Percentiles rank a stretch among this genome's conserved stretches.
Conservation (phyloP, 2,329 filamentous ascomycete genomes). For the Xylariaceae sp. region DNA sequence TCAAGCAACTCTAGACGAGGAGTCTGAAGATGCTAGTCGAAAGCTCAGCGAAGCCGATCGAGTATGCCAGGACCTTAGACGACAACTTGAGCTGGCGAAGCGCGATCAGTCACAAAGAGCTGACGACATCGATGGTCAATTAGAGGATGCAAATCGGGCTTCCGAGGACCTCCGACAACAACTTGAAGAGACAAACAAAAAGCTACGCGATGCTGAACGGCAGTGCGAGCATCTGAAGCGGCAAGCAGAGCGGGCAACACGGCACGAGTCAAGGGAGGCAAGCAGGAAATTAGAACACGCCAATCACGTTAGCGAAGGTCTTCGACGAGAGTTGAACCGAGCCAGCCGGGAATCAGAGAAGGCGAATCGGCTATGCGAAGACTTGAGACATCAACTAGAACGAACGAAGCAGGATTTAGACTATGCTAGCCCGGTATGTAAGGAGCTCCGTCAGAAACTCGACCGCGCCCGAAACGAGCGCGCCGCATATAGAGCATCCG, state of each 20-base stretch:
- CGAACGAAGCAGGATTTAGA: constrained; percentile 29
- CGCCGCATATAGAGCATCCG: constrained; percentile 55
- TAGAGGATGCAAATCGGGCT: constrained; percentile 31
- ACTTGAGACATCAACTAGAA: constrained; percentile 36
- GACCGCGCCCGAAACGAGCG: constrained; percentile 70
- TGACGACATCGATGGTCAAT: constrained; percentile 23
- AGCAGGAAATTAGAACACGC: constrained; percentile 54
- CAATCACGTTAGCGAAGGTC: constrained; percentile 26
- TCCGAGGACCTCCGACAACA: constrained; percentile 42
- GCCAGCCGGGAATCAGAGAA: constrained; percentile 54
- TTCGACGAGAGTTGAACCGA: constrained; percentile 33
- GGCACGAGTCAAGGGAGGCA: constrained; percentile 31
- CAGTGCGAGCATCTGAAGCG: constrained; percentile 32
- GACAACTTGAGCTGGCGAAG: constrained; percentile 43
- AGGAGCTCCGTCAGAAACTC: constrained; percentile 65
- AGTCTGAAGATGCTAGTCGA: constrained; percentile 60
- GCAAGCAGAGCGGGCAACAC: constrained; percentile 41
- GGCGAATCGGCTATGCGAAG: constrained; percentile 52
- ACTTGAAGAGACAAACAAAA: constrained; percentile 64
- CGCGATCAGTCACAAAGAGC: constrained; percentile 28
- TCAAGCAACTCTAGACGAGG: constrained; percentile 66
- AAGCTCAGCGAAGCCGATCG: constrained; percentile 49
- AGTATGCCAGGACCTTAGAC: constrained; percentile 47
- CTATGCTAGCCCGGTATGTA: constrained; percentile 34
- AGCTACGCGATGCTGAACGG: constrained; percentile 63